Evolutionary conservation across 1,139 yeast species (phyloP).

Genomic region (Taiozyma onychis): DNA sequence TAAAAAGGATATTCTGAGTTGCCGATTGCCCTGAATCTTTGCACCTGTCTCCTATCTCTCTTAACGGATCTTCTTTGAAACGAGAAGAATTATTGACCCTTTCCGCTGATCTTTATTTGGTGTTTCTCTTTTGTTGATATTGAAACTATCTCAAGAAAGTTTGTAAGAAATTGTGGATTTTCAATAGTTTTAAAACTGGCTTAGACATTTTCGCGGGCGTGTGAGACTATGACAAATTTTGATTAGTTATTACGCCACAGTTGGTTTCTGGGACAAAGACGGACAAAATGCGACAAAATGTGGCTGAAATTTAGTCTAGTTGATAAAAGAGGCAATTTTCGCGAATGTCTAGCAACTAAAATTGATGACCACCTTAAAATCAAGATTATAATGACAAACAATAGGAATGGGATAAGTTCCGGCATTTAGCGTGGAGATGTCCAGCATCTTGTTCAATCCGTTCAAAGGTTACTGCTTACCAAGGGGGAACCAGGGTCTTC

Average conservation of each 20-base stretch:
- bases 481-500: constrained; percentile 1
- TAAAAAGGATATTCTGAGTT: not conserved
- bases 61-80: not conserved
- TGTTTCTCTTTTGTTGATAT: not conserved
- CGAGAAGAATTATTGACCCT: not conserved
- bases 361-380: too few relatives aligned
- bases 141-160: not conserved
- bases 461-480: constrained; percentile 21
- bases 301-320: too few relatives aligned
- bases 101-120: not conserved
- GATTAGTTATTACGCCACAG: not conserved
- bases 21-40: not conserved
- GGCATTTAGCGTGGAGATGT: constrained; percentile 5
- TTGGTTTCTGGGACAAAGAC: not conserved
- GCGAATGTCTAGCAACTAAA: not conserved
- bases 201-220: not conserved
- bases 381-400: too few relatives aligned
- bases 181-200: not conserved
- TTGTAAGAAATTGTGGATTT: not conserved
- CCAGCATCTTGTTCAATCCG: constrained; percentile 13
- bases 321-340: not conserved
- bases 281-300: too few relatives aligned
- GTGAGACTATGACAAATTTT: too few relatives aligned
- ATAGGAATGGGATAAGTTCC: too few relatives aligned
- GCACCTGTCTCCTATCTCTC: not conserved